Base-by-base conservation (phyloP, 176 grass and related monocot species). In the Aegilops bicornis region DNA sequence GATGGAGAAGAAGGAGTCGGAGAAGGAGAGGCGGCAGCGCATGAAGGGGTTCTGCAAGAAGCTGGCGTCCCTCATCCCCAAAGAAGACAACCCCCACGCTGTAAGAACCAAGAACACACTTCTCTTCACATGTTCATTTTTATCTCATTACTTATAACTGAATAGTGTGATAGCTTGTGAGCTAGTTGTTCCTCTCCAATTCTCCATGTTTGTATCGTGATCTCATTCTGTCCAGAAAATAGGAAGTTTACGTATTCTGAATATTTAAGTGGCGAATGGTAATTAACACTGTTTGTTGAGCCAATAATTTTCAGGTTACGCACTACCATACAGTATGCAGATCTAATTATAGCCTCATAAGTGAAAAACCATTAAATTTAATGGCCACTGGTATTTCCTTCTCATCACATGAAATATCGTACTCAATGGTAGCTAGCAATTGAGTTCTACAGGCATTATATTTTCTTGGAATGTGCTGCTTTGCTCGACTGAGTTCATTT, bases 1-100 rank as follows among this genome's bases (percentile, higher is more conserved):
- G 75, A 10, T 92, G 84, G 81, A 87, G 91, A 91, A 91, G 76
- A 95, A 93, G 39, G 88, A 90, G 31, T 76, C 87, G 36, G 94
- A 95, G 89, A 87, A 78, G 45, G 83, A 78, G 30, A 91, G 94
- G 80, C 82, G 94, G 87, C 60, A 84, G 78, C 89, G 81, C 22
- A 95, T 95, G 91, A 95, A 93, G 81, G 29, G 2, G 39, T 84
- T 95, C 24, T 93, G 94, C 87, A 0, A 64, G 22, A 85, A 91
- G 80, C 94, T 95, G 67, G 64, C 84, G 30, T 93, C 91, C 48
- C 90, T 95, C 79, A 75, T 95, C 80, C 90, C 93, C 22, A 82
- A 78, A 59, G 56, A 88, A 36, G 80, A 87, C 69, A 72, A 27
- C 47, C 11, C 81, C 16, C 86, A 69, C 69, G 79, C 64, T 9